Evolutionary conservation across 1,139 yeast species (phyloP), one percentile per base, ranked within the genome.

Genomic region (Blastobotrys aristatus): DNA sequence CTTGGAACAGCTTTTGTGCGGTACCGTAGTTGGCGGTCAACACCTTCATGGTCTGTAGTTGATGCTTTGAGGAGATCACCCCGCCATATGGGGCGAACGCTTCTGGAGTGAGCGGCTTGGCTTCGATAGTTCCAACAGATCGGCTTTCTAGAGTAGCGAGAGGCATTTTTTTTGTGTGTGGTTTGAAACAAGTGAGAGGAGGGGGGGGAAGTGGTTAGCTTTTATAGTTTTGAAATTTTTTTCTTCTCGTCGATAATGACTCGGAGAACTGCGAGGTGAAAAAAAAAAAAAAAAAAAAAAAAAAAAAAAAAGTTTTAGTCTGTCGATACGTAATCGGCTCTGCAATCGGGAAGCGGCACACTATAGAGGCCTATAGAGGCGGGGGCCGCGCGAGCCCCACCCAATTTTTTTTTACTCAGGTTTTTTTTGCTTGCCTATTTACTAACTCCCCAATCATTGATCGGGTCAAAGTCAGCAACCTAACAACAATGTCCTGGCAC

Each of bases 21-120:
- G 97, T 89, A n/a, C 97, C 97, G 60, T 90, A 89, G 64, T 90
- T 90, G 5, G 96, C 97, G 20, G 74, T 70, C 13, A 79, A 67
- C 62, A 80, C 57, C 46, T 65, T 50, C 59, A 69, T 61, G 32
- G 70, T 48, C 52, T 64, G 37, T 42, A 76, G 64, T 57, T 79
- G 81, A 53, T 79, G 77, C 45, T 68, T 68, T 2, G 84, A 76
- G 5, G 83, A 77, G 38, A 80, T 72, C 17, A 80, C 71, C 7
- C 75, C 69, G 1, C 87, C 87, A 56, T 69, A 81, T 16, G 66
- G 65, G 2, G 70, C 68, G 53, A 79, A 81, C 0, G 68, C 56
- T 14, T 66, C 72, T 0, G 79, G 78, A 0, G 82, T 74, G 37
- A 80, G 57, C 2, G 71, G 72, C 38, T 62, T 63, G 0, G 77